Conservation (phyloP, 495 filamentous ascomycete genomes). For the Penicillium canariense region DNA sequence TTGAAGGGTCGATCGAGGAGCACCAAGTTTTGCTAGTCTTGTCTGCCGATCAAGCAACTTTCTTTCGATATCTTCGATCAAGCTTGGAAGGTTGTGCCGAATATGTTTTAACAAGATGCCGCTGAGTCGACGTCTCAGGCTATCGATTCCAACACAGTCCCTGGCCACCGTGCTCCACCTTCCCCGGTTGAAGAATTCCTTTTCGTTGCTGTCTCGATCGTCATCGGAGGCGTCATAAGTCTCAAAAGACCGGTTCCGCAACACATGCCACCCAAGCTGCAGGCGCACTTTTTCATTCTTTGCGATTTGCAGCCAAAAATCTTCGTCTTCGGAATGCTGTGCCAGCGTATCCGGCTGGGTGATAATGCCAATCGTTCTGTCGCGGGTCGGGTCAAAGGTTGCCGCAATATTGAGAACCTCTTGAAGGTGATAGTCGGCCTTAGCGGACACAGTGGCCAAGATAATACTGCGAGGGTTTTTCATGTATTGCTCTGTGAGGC, state of each 20-base stretch:
- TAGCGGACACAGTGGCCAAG: conserved; percentile 58
- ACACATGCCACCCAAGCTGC: conserved; percentile 66
- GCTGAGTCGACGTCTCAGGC: conserved; percentile 41
- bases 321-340: conserved; percentile 36
- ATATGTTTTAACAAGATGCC: conserved; percentile 41
- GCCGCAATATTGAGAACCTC: conserved; percentile 33
- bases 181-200: conserved; percentile 34
- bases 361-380: conserved; percentile 50
- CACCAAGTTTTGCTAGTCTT: conserved; percentile 47
- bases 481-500: conserved; percentile 60
- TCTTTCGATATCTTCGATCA: conserved; percentile 30
- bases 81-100: conserved; percentile 33
- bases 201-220: conserved; percentile 30
- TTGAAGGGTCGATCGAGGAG: conserved; percentile 40
- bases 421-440: conserved; percentile 50
- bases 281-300: conserved; percentile 61
- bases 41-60: conserved; percentile 18
- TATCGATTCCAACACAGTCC: conserved; percentile 34
- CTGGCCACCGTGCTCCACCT: conserved; percentile 34
- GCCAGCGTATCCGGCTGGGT: conserved; percentile 44
- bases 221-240: conserved; percentile 27
- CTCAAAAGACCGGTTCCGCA: conserved; percentile 57
- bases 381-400: conserved; percentile 16
- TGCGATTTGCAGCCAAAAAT: conserved; percentile 48
- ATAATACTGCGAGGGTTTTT: conserved; percentile 55